Evolutionary conservation across 2,329 filamentous ascomycete species (phyloP), one percentile per base, ranked within the genome.

Genomic region (Epichloe gansuensis): DNA sequence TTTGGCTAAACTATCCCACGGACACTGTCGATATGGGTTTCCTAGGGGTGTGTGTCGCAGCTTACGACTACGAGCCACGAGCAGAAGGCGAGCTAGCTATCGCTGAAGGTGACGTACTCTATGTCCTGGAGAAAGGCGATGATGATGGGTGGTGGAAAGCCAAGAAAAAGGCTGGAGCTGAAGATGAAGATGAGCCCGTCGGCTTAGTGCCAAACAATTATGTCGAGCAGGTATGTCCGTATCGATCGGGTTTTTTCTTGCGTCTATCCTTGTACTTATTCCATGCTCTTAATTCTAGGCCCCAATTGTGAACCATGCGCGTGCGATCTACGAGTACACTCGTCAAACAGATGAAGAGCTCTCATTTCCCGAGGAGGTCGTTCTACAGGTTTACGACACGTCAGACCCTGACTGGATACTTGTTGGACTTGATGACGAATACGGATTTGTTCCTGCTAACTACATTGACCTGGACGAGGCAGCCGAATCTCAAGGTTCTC

Each of bases 341-440:
- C 82, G 91, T 61, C 93, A 98, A 72, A 98, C 93, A 25, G 93
- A 98, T 65, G 93, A 98, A 70, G 93, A 98, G 70, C 76, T 98
- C 9, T 97, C 91, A 25, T 97, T 98, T 66, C 80, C 88, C 48
- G 93, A 98, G 72, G 91, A 95, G 65, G 83, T 86, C 42, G 71
- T 81, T 45, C 77, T 98, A 48, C 75, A 86, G 55, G 87, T 98
- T 47, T 97, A 88, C 70, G 93, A 98, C 68, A 84, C 78, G 9
- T 86, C 89, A 5, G 93, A 98, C 67, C 88, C 89, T 13, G 93
- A 98, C 70, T 98, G 93, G 93, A 95, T 93, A 57, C 74, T 98
- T 48, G 91, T 95, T 34, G 91, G 91, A 17, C 74, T 85, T 45
- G 83, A 90, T 59, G 81, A 81, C 51, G 89, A 96, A 59, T 98